Evolutionary conservation across 805 yeast genomes (phyloP).

Genomic region (Scheffersomyces amazonensis): DNA sequence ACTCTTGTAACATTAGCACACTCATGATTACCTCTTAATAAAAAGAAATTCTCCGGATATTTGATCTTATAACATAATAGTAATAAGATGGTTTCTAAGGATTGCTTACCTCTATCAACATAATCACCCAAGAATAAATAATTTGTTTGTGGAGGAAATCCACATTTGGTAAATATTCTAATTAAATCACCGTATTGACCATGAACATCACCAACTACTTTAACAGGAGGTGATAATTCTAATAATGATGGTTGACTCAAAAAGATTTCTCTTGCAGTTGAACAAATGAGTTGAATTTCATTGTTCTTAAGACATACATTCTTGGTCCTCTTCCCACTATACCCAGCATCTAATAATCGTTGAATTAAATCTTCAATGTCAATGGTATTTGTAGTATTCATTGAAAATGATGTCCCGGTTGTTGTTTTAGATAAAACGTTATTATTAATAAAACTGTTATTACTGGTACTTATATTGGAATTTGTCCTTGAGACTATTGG

Average conservation of each 20-base stretch:
- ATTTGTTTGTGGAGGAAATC: slow-evolving; percentile 93
- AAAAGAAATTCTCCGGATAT: slow-evolving; percentile 93
- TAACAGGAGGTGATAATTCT: slow-evolving; percentile 83
- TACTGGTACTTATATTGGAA: background rate
- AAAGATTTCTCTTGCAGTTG: slow-evolving; percentile 84
- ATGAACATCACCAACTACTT: slow-evolving; percentile 91
- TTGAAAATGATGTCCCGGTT: slow-evolving; percentile 6
- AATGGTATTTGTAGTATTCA: slow-evolving; percentile 11
- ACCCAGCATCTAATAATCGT: slow-evolving; percentile 90
- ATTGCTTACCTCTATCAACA: slow-evolving; percentile 97
- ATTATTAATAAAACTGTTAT: background rate
- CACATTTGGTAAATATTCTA: slow-evolving; percentile 90
- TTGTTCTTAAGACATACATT: slow-evolving; percentile 81
- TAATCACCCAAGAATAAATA: slow-evolving; percentile 93
- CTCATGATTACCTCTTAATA: slow-evolving; percentile 94
- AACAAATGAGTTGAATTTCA: slow-evolving; percentile 87
- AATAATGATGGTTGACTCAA: slow-evolving; percentile 85
- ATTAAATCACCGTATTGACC: slow-evolving; percentile 94
- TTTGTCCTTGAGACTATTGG: background rate
- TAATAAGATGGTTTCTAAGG: slow-evolving; percentile 84
- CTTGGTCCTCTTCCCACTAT: slow-evolving; percentile 90
- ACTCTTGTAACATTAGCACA: slow-evolving; percentile 96
- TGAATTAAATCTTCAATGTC: slow-evolving; percentile 89
- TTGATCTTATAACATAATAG: slow-evolving; percentile 91
- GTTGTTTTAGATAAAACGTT: slow-evolving; percentile 10